Evolutionary conservation across 441 rosid genomes (phyloP).

Genomic region (Jatropha podagrica): DNA sequence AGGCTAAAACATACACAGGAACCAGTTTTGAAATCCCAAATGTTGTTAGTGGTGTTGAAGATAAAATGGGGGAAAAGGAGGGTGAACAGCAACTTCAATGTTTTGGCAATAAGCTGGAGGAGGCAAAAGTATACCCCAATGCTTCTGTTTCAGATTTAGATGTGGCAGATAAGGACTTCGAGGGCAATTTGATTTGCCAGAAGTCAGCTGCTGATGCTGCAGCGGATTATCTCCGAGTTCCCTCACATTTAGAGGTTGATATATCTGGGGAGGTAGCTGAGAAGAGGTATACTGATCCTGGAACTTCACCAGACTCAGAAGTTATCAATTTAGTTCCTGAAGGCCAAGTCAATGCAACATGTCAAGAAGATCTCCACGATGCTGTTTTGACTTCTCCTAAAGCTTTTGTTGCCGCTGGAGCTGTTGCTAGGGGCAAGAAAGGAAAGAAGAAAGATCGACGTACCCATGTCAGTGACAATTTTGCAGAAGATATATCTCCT

Average conservation of each 20-base stretch:
- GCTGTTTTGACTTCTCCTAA: conserved; percentile 40
- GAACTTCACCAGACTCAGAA: conserved; percentile 99
- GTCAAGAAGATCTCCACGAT: conserved; percentile 41
- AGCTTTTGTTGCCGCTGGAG: conserved; percentile 29
- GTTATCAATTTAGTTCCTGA: conserved; percentile 76
- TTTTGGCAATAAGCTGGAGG: conserved; percentile 32
- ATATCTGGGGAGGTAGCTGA: conserved; percentile 40
- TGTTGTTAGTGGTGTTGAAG: conserved; percentile 28
- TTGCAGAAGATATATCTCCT: conserved; percentile 34
- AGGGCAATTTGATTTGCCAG: conserved; percentile 32
- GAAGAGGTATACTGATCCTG: conserved; percentile 55
- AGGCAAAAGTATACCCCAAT: conserved; percentile 29
- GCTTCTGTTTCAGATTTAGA: conserved; percentile 31
- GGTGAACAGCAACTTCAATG: conserved; percentile 25
- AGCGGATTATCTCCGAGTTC: conserved; percentile 36
- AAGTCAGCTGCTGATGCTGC: conserved; percentile 45
- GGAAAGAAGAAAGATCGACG: conserved; percentile 55
- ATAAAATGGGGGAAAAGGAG: conserved; percentile 36
- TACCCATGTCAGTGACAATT: conserved; percentile 28
- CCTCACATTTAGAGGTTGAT: conserved; percentile 40
- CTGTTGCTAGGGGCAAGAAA: conserved; percentile 31
- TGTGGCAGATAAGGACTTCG: conserved; percentile 34
- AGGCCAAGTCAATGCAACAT: conserved; percentile 41
- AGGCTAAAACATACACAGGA: conserved; percentile 28
- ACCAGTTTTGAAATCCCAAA: conserved; percentile 36